Evolutionary conservation across 345 rosid species (phyloP).

Genomic region (Mangifera indica): DNA sequence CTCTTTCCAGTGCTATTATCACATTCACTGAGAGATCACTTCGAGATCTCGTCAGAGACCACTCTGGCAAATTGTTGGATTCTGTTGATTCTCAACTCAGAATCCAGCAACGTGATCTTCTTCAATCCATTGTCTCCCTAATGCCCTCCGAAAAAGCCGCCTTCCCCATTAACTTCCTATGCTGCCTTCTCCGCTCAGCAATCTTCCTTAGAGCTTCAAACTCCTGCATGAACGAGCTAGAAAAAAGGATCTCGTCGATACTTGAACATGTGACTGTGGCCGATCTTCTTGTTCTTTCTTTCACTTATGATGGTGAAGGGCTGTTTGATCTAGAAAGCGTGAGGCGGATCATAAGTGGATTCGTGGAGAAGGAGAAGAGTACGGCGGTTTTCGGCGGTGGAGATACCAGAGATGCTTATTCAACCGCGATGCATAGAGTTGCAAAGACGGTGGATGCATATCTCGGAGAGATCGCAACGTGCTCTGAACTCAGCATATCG

Average conservation of each 20-base stretch:
- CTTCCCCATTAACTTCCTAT: constrained; percentile 74
- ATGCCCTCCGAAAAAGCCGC: constrained; percentile 74
- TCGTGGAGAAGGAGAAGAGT: constrained; percentile 84
- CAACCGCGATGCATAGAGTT: constrained; percentile 60
- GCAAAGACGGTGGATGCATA: constrained; percentile 71
- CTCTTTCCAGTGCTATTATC: constrained; percentile 57
- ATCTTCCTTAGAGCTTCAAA: constrained; percentile 58
- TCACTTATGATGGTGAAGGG: constrained; percentile 82
- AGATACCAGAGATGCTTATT: constrained; percentile 47
- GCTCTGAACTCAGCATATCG: constrained; percentile 59
- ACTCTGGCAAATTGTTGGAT: constrained; percentile 51
- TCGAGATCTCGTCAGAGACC: constrained; percentile 81
- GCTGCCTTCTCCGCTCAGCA: constrained; percentile 85
- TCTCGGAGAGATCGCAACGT: constrained; percentile 71
- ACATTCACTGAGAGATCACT: constrained; percentile 83
- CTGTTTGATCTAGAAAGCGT: constrained; percentile 80
- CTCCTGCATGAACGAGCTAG: constrained; percentile 68
- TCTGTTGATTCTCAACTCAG: constrained; percentile 36
- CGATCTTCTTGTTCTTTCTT: constrained; percentile 74
- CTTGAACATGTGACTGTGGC: constrained; percentile 77
- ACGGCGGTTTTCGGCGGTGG: constrained; percentile 73
- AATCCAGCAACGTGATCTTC: constrained; percentile 53
- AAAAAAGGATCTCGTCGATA: constrained; percentile 67
- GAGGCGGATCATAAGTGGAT: constrained; percentile 62
- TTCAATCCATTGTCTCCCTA: constrained; percentile 62